Percentiles rank a stretch among this genome's conserved stretches.
Conservation (phyloP, 2,329 filamentous ascomycete species). For the Curvularia spicifera region DNA sequence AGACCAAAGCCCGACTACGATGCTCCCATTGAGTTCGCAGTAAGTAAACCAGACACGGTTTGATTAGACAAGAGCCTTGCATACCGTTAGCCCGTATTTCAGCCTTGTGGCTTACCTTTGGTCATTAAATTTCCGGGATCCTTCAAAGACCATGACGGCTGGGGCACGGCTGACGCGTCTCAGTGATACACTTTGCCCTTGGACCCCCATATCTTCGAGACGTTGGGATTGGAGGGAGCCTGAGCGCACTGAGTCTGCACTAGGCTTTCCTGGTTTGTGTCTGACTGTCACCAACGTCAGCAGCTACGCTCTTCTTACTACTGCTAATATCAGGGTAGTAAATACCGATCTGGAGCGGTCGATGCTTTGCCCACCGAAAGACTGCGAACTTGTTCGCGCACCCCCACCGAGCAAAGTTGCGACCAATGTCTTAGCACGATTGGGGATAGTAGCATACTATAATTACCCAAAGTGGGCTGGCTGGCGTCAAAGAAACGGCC, state of each 20-base stretch:
- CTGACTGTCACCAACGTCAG: conserved; percentile 55
- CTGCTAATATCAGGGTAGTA: conserved; percentile 13
- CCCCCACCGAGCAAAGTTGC: conserved; percentile 39
- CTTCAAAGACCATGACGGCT: conserved; percentile 55
- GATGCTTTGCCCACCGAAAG: conserved; percentile 54
- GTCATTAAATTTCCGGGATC: conserved; percentile 58
- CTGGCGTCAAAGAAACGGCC: conserved; percentile 58
- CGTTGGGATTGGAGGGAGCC: conserved; percentile 54
- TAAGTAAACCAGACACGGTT: conserved; percentile 59
- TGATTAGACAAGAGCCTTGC: conserved; percentile 60
- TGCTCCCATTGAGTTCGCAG: conserved; percentile 62
- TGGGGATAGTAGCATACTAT: conserved; percentile 34
- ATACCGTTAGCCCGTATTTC: conserved; percentile 59
- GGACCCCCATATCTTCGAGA: conserved; percentile 34
- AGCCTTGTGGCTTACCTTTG: conserved; percentile 60
- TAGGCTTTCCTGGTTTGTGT: neutral
- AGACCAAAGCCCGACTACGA: conserved; percentile 64
- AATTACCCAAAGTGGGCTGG: conserved; percentile 59
- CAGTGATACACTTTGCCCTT: conserved; percentile 56
- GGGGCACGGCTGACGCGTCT: conserved; percentile 65
- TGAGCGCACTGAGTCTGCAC: conserved; percentile 56
- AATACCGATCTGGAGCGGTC: conserved; percentile 30
- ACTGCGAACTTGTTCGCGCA: conserved; percentile 55
- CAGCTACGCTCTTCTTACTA: conserved; percentile 60
- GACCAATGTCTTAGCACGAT: conserved; percentile 33